phyloP scores from a whole-genome alignment of 805 yeast genomes.

The Lipomyces anomalus region DNA sequence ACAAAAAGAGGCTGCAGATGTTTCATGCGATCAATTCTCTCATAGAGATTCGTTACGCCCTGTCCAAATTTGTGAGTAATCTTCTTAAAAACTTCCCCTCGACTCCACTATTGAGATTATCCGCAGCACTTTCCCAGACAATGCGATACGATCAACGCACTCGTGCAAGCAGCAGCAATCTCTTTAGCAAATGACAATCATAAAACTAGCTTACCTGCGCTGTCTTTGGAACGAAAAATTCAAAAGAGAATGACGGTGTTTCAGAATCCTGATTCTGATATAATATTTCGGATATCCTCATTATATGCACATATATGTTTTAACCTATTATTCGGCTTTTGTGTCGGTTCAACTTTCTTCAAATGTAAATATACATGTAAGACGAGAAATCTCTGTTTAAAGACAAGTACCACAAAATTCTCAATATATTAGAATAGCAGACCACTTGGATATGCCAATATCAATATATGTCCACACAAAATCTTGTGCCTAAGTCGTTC shows the following conservation, averaged over 20 bases:
- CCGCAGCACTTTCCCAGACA: neutral
- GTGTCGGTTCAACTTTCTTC: no score
- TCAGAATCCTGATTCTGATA: slow-evolving; percentile 25
- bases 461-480: no score
- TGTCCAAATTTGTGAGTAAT: slow-evolving; percentile 37
- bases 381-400: no score
- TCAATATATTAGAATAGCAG: no score
- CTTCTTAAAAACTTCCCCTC: neutral
- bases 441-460: no score
- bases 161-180: neutral
- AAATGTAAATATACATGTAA: no score
- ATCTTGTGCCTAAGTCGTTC: no score
- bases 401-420: no score
- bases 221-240: slow-evolving; percentile 96
- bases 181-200: neutral
- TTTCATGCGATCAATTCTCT: slow-evolving; percentile 97
- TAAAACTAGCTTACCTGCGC: slow-evolving; percentile 33
- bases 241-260: slow-evolving; percentile 81
- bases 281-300: slow-evolving; percentile 15
- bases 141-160: no score
- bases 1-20: slow-evolving; percentile 84
- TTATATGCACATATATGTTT: no score
- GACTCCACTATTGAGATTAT: neutral
- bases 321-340: no score
- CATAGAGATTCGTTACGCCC: slow-evolving; percentile 93